Evolutionary conservation across 441 rosid genomes (phyloP).

Genomic region (Geranium incanum): DNA sequence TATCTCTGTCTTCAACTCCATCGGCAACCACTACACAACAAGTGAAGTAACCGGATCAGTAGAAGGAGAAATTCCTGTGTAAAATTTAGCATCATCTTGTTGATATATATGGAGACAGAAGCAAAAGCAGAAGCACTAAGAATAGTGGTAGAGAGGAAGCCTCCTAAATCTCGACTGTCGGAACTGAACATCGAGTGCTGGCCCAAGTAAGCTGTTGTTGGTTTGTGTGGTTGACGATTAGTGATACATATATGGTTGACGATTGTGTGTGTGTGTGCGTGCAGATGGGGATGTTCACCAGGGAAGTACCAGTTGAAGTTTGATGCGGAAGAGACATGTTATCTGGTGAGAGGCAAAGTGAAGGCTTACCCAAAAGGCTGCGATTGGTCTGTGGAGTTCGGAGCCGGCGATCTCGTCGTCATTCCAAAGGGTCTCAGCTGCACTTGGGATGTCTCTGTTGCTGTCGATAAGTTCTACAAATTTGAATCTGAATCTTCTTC

Average conservation of each 20-base stretch:
- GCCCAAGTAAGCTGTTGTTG: conserved; percentile 63
- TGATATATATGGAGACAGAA: too few species aligned
- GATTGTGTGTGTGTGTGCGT: background rate
- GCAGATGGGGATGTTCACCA: conserved; percentile 87
- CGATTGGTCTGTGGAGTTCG: conserved; percentile 62
- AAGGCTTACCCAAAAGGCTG: conserved; percentile 57
- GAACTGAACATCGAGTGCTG: conserved; percentile 79
- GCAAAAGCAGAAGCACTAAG: conserved; percentile 14
- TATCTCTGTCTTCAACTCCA: too few species aligned
- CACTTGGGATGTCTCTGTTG: conserved; percentile 80
- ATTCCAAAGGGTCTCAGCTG: conserved; percentile 81
- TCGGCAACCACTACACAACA: too few species aligned
- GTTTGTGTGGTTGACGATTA: too few species aligned
- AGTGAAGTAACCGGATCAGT: too few species aligned
- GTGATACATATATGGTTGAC: background rate
- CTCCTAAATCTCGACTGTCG: conserved; percentile 52
- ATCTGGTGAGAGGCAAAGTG: conserved; percentile 71
- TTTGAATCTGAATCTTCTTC: conserved; percentile 50
- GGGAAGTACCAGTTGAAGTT: conserved; percentile 76
- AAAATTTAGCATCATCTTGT: too few species aligned
- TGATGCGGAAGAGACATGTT: conserved; percentile 90
- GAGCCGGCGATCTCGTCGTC: conserved; percentile 82
- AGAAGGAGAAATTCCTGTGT: too few species aligned
- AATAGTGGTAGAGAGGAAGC: conserved; percentile 59
- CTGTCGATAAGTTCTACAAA: conserved; percentile 80